Conservation (phyloP, 441 rosid genomes). For the Populus hybrid region DNA sequence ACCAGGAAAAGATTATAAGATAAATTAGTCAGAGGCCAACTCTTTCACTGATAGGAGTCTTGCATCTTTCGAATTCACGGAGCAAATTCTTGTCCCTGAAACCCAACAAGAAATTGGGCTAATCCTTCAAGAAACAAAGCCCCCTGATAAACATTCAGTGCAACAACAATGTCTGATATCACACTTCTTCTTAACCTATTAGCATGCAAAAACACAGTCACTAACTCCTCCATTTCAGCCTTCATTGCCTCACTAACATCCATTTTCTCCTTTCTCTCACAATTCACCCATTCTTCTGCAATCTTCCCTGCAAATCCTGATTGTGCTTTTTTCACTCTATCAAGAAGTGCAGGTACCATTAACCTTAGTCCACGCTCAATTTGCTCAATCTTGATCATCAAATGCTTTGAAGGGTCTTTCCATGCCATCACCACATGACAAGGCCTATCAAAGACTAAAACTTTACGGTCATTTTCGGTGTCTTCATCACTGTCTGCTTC, state of each 20-base stretch:
- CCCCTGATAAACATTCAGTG: conserved; percentile 52
- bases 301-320: conserved; percentile 38
- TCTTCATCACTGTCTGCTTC: conserved; percentile 23
- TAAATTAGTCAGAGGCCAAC: background rate
- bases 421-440: conserved; percentile 48
- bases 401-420: conserved; percentile 40
- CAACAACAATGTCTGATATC: conserved; percentile 58
- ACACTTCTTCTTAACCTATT: conserved; percentile 67
- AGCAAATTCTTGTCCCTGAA: conserved; percentile 51
- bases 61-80: conserved; percentile 38
- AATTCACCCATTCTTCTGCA: conserved; percentile 40
- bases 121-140: conserved; percentile 76
- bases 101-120: conserved; percentile 72
- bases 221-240: conserved; percentile 60
- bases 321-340: conserved; percentile 47
- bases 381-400: conserved; percentile 50
- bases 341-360: conserved; percentile 61
- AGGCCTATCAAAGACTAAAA: conserved; percentile 19
- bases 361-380: conserved; percentile 75
- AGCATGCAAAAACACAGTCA: conserved; percentile 55
- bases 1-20: background rate
- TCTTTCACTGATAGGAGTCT: conserved; percentile 14
- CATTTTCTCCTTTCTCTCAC: conserved; percentile 16
- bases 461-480: background rate
- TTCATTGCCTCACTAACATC: conserved; percentile 42